These are phyloP conservation scores for Pulveroboletus sp. DNA, from an alignment of 768 basidiomycete species.

Conservation along the genomic window DNA sequence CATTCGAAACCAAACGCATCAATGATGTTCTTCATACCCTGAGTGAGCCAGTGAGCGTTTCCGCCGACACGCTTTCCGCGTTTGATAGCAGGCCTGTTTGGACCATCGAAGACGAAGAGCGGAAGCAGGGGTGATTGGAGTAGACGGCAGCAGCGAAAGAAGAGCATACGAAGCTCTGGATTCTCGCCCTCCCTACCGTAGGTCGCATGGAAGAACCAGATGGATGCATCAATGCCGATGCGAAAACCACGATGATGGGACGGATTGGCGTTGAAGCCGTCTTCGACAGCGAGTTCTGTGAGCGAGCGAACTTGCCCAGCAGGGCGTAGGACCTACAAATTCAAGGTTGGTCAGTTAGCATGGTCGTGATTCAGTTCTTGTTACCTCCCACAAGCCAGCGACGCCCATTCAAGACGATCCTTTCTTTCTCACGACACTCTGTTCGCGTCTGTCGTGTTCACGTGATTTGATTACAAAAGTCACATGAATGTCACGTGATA, in stretches of 20 bases:
- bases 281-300: slow-evolving; percentile 66
- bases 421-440: neutral
- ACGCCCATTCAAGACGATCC: slow-evolving; percentile 37
- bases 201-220: slow-evolving; percentile 75
- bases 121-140: slow-evolving; percentile 77
- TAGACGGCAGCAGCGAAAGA: slow-evolving; percentile 81
- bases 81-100: slow-evolving; percentile 76
- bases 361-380: neutral
- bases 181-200: slow-evolving; percentile 80
- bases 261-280: slow-evolving; percentile 69
- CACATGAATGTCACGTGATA: slow-evolving; percentile 3
- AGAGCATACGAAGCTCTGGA: slow-evolving; percentile 75
- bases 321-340: slow-evolving; percentile 57
- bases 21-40: slow-evolving; percentile 74
- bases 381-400: slow-evolving; percentile 48
- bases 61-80: slow-evolving; percentile 67
- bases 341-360: slow-evolving; percentile 8
- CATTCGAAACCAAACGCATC: slow-evolving; percentile 80
- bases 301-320: slow-evolving; percentile 69
- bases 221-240: slow-evolving; percentile 79
- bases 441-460: neutral
- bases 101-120: slow-evolving; percentile 90
- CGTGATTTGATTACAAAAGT: slow-evolving; percentile 1
- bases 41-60: slow-evolving; percentile 58
- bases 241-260: slow-evolving; percentile 66